Conservation (phyloP, 441 rosid genomes). For the Capsella rubella region DNA sequence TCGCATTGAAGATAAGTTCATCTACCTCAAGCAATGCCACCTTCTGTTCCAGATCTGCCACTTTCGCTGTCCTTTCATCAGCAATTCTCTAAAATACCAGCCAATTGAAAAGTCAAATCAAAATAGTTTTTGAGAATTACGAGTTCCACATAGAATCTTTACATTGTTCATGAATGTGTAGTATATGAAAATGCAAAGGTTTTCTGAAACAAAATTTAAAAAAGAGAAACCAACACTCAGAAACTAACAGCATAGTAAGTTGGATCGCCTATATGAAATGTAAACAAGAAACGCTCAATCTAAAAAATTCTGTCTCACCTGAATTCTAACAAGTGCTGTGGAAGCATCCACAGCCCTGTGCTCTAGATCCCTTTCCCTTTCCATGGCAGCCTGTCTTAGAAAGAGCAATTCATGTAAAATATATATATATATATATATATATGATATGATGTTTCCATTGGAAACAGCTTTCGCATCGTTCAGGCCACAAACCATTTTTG, state of each 20-base stretch:
- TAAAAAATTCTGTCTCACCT: constrained; percentile 62
- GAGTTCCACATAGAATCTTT: constrained; percentile 19
- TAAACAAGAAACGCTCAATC: constrained; percentile 24
- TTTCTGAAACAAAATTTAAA: constrained; percentile 16
- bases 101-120: constrained; percentile 33
- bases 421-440: constrained; percentile 22
- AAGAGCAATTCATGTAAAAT: constrained; percentile 32
- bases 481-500: constrained; percentile 76
- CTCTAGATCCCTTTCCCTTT: constrained; percentile 95
- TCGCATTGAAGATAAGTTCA: constrained; percentile 24
- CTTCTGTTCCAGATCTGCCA: constrained; percentile 92
- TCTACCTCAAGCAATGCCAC: constrained; percentile 92
- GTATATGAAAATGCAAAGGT: constrained; percentile 23
- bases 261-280: constrained; percentile 30
- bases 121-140: constrained; percentile 14
- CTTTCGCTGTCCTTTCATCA: constrained; percentile 92
- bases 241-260: constrained; percentile 29
- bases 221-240: constrained; percentile 20
- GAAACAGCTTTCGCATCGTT: constrained; percentile 8
- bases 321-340: constrained; percentile 89
- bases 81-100: constrained; percentile 73
- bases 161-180: neutral
- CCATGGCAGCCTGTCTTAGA: constrained; percentile 90
- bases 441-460: constrained; percentile 17
- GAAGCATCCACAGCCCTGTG: constrained; percentile 95